Conservation (phyloP, 2,329 filamentous ascomycete species). For the Ascochyta lentis region DNA sequence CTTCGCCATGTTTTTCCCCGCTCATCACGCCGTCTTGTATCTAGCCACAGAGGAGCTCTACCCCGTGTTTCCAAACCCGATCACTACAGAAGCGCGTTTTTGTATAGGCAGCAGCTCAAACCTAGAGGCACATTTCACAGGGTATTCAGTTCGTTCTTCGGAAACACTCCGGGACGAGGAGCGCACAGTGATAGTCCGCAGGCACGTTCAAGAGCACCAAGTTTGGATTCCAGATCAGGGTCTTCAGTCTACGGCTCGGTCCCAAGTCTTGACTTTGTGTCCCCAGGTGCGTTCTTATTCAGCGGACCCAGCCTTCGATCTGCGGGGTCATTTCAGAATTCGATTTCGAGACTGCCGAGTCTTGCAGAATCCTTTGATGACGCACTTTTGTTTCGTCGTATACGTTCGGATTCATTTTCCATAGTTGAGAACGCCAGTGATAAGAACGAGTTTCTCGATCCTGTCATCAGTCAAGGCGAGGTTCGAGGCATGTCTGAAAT, state of each 20-base stretch:
- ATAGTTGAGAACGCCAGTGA: constrained; percentile 26
- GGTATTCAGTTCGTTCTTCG: constrained; percentile 39
- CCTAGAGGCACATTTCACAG: constrained; percentile 35
- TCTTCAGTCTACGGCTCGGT: constrained; percentile 30
- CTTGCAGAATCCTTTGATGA: constrained; percentile 26
- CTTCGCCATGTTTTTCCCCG: constrained; percentile 35
- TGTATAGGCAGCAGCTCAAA: constrained; percentile 23
- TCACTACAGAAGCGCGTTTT: constrained; percentile 15
- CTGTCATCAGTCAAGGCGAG: constrained; percentile 23
- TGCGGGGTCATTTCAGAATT: constrained; percentile 30
- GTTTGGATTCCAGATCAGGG: constrained; percentile 23
- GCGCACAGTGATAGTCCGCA: constrained; percentile 8
- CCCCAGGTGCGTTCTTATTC: constrained; percentile 42
- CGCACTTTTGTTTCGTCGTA: constrained; percentile 13
- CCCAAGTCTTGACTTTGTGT: constrained; percentile 42
- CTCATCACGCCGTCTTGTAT: constrained; percentile 14
- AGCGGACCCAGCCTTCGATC: constrained; percentile 42
- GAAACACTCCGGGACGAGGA: constrained; percentile 13
- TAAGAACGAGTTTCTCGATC: constrained; percentile 35
- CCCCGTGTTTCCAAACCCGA: constrained; percentile 21
- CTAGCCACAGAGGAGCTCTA: constrained; percentile 5
- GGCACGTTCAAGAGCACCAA: constrained; percentile 30
- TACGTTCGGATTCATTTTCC: constrained; percentile 32
- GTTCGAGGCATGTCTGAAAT: constrained; percentile 37
- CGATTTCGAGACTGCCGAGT: constrained; percentile 28